A percentile compares a stretch with the other conserved stretches of the same genome.
Conservation (phyloP, 768 basidiomycete genomes). For the Amanita rubescens region DNA sequence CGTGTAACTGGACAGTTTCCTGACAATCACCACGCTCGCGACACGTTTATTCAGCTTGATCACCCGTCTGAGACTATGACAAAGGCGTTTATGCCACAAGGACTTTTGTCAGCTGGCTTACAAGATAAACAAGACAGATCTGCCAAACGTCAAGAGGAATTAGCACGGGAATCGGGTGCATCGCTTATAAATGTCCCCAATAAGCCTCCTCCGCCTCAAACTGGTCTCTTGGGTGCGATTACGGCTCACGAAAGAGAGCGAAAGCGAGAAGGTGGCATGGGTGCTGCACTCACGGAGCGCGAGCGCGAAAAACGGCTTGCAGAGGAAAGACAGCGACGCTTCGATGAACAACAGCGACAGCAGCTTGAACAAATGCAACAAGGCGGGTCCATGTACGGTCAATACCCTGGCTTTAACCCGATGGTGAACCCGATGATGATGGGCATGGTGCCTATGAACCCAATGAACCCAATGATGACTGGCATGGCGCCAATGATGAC, state of each 20-base stretch:
- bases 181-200: slow-evolving; percentile 94
- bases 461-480: slow-evolving; percentile 36
- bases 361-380: slow-evolving; percentile 89
- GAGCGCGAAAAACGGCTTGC: slow-evolving; percentile 89
- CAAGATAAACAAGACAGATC: slow-evolving; percentile 95
- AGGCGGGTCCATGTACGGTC: slow-evolving; percentile 66
- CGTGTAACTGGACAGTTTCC: slow-evolving; percentile 38
- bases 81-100: slow-evolving; percentile 92
- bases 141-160: slow-evolving; percentile 90
- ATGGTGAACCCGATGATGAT: slow-evolving; percentile 71
- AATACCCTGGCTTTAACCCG: slow-evolving; percentile 48
- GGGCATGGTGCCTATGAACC: slow-evolving; percentile 28
- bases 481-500: slow-evolving; percentile 44
- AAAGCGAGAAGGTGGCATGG: slow-evolving; percentile 91
- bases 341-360: slow-evolving; percentile 84
- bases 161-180: slow-evolving; percentile 85
- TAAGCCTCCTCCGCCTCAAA: slow-evolving; percentile 92
- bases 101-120: slow-evolving; percentile 88
- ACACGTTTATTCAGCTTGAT: slow-evolving; percentile 71
- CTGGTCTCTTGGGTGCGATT: slow-evolving; percentile 92
- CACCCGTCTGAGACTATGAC: slow-evolving; percentile 64
- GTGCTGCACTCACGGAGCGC: slow-evolving; percentile 89
- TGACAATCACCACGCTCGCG: slow-evolving; percentile 33
- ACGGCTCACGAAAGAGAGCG: slow-evolving; percentile 92
- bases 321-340: slow-evolving; percentile 87